These are phyloP conservation scores for Hexamita inflata DNA, from an alignment of 208 protist genomes.

Conservation along the genomic window DNA sequence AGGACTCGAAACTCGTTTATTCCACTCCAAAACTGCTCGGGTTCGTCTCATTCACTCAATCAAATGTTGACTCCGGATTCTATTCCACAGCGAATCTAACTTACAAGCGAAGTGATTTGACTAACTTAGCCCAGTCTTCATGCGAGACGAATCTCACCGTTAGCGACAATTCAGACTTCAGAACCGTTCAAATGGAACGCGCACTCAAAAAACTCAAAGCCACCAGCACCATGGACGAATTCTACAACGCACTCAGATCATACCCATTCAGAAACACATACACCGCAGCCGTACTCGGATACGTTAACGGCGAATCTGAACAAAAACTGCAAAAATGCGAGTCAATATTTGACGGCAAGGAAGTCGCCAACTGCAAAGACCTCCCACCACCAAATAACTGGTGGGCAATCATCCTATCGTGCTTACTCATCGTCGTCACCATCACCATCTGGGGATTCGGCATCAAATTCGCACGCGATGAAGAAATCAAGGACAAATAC, in stretches of 20 bases:
- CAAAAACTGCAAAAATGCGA: background rate
- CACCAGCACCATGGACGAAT: background rate
- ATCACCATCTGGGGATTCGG: background rate
- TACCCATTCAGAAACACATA: background rate
- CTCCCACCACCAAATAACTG: slow-evolving; percentile 8
- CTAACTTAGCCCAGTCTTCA: background rate
- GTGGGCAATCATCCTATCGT: background rate
- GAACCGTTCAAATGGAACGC: background rate
- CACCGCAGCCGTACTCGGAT: background rate
- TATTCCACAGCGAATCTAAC: background rate
- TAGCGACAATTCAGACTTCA: background rate
- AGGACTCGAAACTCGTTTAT: background rate
- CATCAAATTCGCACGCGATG: too few species aligned
- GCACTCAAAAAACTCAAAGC: background rate
- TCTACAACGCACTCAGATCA: background rate
- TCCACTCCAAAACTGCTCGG: background rate
- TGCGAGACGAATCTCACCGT: background rate
- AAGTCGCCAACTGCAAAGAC: background rate
- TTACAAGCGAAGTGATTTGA: background rate
- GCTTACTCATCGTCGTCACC: background rate
- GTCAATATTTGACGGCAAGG: background rate
- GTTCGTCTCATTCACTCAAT: background rate
- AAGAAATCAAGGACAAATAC: too few species aligned
- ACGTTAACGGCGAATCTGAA: background rate
- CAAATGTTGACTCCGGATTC: background rate